Evolutionary conservation across 257 asterid genomes (phyloP), one percentile per base, ranked within the genome.

Genomic region (Capsicum rhomboideum): DNA sequence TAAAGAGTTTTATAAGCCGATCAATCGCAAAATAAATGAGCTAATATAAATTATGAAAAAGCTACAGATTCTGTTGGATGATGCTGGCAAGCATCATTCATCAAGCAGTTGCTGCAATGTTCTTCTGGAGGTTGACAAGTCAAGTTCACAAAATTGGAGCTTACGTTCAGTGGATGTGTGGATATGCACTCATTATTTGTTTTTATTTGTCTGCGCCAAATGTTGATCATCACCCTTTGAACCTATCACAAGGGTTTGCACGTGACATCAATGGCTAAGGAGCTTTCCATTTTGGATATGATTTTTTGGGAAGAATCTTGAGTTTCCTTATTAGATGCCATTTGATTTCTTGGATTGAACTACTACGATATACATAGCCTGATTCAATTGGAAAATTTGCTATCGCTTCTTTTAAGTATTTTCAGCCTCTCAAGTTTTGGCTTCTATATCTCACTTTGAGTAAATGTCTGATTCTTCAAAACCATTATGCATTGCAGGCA

Each of bases 401-500:
- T 21, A 1, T 44, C 0, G 21, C 21, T 72, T 71, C 55, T 71
- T 10, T 42, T 2, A 21, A 44, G 37, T 44, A 44, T n/a, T 72
- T 44, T 10, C 16, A 13, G 28, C n/a, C 72, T 72, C 58, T 72
- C 58, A 13, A 44, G 37, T 44, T 72, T 11, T 44, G 56, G 58
- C 58, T 21, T 72, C 40, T 72, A 3, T 7, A 44, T 72, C n/a
- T 46, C 58, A 13, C 2, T 72, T 21, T 72, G 80, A 72, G 8
- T 72, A 72, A 72, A 72, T 44, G 13, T 21, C 13, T 72, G 58
- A 72, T 44, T 72, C 80, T 12, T 44, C 40, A 72, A 71, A 72
- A 46, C 80, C 11, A 12, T 21, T n/a, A 42, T 42, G 56, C 40
- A 44, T 72, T 84, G 88, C 93, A 97, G 99, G 98, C 98, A 63